These are phyloP conservation scores for Helotiales sp. DNA, from an alignment of 2,329 filamentous ascomycete genomes.

Conservation along the genomic window DNA sequence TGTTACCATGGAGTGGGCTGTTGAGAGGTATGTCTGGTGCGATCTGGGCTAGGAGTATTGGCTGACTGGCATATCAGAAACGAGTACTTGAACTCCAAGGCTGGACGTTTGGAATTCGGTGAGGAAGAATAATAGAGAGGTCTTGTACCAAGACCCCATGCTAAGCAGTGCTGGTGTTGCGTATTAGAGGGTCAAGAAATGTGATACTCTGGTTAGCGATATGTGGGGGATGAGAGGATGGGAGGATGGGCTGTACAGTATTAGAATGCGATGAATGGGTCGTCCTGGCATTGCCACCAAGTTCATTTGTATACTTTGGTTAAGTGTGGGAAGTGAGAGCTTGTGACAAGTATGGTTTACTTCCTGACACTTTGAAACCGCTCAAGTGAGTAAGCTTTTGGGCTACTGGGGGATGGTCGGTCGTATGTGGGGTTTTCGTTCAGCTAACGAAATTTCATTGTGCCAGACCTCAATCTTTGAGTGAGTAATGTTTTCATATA, in stretches of 20 bases:
- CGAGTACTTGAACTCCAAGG: conserved; percentile 80
- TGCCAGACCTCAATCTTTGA: no score
- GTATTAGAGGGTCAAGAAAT: conserved; percentile 23
- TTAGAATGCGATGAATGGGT: conserved; percentile 30
- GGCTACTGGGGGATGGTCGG: no score
- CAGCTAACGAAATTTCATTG: no score
- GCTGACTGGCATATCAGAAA: conserved; percentile 52
- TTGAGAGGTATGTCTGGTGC: conserved; percentile 69
- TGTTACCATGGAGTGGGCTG: conserved; percentile 85
- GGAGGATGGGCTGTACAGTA: conserved; percentile 29
- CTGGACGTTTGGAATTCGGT: conserved; percentile 57
- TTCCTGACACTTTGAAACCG: no score
- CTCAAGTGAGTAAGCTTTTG: no score
- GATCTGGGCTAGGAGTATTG: not conserved
- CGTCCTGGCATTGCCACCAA: conserved; percentile 5
- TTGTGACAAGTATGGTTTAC: no score
- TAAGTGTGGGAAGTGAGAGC: no score
- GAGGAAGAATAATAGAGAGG: conserved; percentile 40
- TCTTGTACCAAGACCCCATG: conserved; percentile 16
- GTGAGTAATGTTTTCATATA: no score
- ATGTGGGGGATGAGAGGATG: conserved; percentile 13
- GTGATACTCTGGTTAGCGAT: conserved; percentile 14
- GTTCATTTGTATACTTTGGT: no score
- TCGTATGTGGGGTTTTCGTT: no score
- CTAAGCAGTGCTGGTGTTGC: conserved; percentile 29